These are phyloP conservation scores for Dimargaris cristalligena DNA, from an alignment of 192 early-diverging fungal genomes.

Conservation along the genomic window DNA sequence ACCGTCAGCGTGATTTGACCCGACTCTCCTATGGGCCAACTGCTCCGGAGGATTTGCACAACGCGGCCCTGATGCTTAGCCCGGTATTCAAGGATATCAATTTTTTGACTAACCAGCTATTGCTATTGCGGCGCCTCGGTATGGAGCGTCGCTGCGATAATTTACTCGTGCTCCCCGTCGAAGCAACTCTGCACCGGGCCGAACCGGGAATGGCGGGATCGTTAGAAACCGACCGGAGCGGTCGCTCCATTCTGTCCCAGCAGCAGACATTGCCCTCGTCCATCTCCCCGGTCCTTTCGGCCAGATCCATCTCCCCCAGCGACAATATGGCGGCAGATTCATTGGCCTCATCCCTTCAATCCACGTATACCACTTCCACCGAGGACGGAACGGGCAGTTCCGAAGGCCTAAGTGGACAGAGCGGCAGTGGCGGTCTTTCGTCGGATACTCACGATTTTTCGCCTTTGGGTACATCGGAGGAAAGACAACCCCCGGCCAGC, in stretches of 20 bases:
- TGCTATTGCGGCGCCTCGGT: conserved; percentile 5
- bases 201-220: not conserved
- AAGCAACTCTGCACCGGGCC: no score
- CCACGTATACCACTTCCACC: no score
- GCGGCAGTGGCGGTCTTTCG: no score
- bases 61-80: not conserved
- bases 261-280: not conserved
- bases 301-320: not conserved
- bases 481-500: no score
- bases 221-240: not conserved
- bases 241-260: not conserved
- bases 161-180: conserved; percentile 2
- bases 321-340: not conserved
- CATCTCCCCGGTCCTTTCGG: not conserved
- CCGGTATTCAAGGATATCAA: conserved; percentile 2
- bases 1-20: not conserved
- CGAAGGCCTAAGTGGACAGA: not conserved
- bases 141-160: not conserved
- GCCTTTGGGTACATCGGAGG: not conserved
- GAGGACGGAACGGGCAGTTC: not conserved
- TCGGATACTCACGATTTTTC: not conserved
- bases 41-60: not conserved
- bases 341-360: no score
- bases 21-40: not conserved
- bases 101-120: conserved; percentile 10